Percentiles rank a stretch among this genome's conserved stretches.
phyloP scores from a whole-genome alignment of 495 filamentous ascomycete genomes.

The Xylaria bambusicola region DNA sequence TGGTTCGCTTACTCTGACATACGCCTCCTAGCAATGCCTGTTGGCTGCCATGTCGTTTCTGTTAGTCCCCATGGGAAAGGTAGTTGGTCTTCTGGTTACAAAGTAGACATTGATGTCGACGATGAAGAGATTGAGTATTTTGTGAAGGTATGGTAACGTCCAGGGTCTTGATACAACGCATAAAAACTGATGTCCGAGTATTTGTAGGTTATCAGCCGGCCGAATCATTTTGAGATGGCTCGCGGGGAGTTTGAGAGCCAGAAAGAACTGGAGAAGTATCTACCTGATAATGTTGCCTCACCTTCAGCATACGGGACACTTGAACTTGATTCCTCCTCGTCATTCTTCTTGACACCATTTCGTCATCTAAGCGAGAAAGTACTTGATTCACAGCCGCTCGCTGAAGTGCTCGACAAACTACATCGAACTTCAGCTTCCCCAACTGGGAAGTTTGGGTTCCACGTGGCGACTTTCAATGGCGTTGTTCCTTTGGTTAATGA shows the following conservation, averaged over 20 bases:
- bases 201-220: slow-evolving; percentile 18
- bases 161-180: too few species aligned
- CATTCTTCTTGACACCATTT: slow-evolving; percentile 22
- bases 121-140: slow-evolving; percentile 14
- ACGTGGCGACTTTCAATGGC: slow-evolving; percentile 47
- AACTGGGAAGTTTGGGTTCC: slow-evolving; percentile 54
- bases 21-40: background rate
- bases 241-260: slow-evolving; percentile 27
- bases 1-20: too few species aligned
- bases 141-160: slow-evolving; percentile 13
- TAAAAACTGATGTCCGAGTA: too few species aligned
- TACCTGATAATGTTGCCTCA: slow-evolving; percentile 20
- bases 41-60: background rate
- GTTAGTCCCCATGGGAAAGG: background rate
- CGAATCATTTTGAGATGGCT: slow-evolving; percentile 19
- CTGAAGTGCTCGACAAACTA: slow-evolving; percentile 36
- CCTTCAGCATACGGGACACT: slow-evolving; percentile 22
- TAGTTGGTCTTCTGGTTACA: slow-evolving; percentile 14
- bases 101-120: slow-evolving; percentile 10
- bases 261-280: slow-evolving; percentile 17
- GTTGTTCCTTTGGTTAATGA: slow-evolving; percentile 40
- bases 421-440: slow-evolving; percentile 46
- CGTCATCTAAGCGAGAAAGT: slow-evolving; percentile 19
- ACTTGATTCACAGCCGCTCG: slow-evolving; percentile 41
- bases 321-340: slow-evolving; percentile 9